These are phyloP conservation scores for Nasturtium officinale DNA, from an alignment of 345 rosid species.

Conservation along the genomic window DNA sequence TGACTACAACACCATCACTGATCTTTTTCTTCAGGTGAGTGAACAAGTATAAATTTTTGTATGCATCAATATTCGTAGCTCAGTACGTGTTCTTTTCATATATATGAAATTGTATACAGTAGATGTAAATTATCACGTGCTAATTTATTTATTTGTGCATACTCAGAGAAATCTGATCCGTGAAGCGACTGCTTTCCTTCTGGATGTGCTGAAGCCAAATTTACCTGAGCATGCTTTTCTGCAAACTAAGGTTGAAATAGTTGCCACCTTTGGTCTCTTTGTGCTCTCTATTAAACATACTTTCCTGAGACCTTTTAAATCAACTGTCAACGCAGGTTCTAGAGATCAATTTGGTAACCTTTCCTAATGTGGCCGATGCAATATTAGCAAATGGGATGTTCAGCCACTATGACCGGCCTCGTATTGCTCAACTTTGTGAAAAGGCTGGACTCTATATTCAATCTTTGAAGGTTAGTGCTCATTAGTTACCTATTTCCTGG, in stretches of 20 bases:
- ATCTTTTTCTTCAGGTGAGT: slow-evolving; percentile 97
- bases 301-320: slow-evolving; percentile 19
- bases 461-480: slow-evolving; percentile 75
- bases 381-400: slow-evolving; percentile 98
- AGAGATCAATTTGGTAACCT: slow-evolving; percentile 97
- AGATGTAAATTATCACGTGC: not conserved
- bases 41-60: not conserved
- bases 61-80: not conserved
- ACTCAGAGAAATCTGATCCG: slow-evolving; percentile 92
- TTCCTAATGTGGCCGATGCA: slow-evolving; percentile 98
- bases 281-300: not conserved
- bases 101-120: not conserved
- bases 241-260: slow-evolving; percentile 74
- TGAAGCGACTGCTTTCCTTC: slow-evolving; percentile 96
- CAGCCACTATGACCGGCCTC: slow-evolving; percentile 96
- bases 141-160: slow-evolving; percentile 7
- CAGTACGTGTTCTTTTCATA: slow-evolving; percentile 9
- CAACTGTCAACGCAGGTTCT: slow-evolving; percentile 65
- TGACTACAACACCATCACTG: slow-evolving; percentile 95
- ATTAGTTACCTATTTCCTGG: slow-evolving; percentile 9
- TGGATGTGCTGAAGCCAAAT: slow-evolving; percentile 96
- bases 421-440: slow-evolving; percentile 97
- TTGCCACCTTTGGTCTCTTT: not conserved
- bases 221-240: slow-evolving; percentile 90
- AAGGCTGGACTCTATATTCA: slow-evolving; percentile 94